These are phyloP conservation scores for Tubosaeta sp. DNA, from an alignment of 768 basidiomycete genomes.

Conservation along the genomic window DNA sequence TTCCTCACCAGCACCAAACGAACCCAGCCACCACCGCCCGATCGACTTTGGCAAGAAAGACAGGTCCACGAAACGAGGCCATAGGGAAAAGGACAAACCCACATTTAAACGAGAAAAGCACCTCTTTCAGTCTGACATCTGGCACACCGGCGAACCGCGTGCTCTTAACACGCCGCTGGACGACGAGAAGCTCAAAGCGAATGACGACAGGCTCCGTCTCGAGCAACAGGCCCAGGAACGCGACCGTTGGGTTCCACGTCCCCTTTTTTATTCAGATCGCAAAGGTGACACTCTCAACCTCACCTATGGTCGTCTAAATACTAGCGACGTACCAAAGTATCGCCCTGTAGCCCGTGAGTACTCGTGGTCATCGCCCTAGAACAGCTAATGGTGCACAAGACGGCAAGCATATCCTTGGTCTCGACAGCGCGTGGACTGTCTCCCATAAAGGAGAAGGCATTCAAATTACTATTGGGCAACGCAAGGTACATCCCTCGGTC, in stretches of 20 bases:
- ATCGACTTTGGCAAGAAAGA: slow-evolving; percentile 17
- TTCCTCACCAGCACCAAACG: slow-evolving; percentile 14
- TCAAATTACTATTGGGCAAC: slow-evolving; percentile 47
- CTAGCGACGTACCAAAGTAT: slow-evolving; percentile 65
- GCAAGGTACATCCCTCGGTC: slow-evolving; percentile 35
- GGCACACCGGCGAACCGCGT: slow-evolving; percentile 17
- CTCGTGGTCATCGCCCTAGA: slow-evolving; percentile 11
- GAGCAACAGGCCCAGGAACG: slow-evolving; percentile 17
- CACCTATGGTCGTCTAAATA: slow-evolving; percentile 60
- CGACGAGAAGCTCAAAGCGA: slow-evolving; percentile 31
- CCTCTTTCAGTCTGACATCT: slow-evolving; percentile 23
- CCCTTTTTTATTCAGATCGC: slow-evolving; percentile 58
- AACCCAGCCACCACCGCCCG: slow-evolving; percentile 11
- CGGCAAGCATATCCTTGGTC: slow-evolving; percentile 57
- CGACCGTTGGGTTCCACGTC: slow-evolving; percentile 26
- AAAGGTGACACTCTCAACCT: slow-evolving; percentile 65
- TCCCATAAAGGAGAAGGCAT: slow-evolving; percentile 55
- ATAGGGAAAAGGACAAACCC: slow-evolving; percentile 30
- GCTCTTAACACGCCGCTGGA: slow-evolving; percentile 13
- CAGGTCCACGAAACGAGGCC: slow-evolving; percentile 16
- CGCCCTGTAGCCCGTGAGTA: slow-evolving; percentile 52
- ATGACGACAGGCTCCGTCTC: slow-evolving; percentile 31
- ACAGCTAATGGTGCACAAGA: slow-evolving; percentile 48
- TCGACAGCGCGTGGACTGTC: slow-evolving; percentile 47
- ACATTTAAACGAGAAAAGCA: slow-evolving; percentile 29